phyloP scores from a whole-genome alignment of 805 yeast genomes.

The Ogataea parapolymorpha region DNA sequence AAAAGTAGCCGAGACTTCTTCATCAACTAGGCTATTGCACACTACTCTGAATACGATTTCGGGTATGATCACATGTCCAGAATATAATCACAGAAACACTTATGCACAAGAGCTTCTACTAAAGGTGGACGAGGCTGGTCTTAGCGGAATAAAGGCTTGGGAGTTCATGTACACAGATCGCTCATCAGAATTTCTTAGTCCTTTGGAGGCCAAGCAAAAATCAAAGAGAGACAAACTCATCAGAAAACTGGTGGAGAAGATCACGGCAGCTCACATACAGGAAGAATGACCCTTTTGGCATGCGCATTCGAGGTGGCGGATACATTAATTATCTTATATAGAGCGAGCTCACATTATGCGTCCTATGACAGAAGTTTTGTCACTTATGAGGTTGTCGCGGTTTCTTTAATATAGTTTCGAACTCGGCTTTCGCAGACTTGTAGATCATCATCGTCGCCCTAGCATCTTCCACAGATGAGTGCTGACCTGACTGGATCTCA shows the following conservation, averaged over 20 bases:
- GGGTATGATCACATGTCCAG: conserved; percentile 29
- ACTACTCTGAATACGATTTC: conserved; percentile 23
- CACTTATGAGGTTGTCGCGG: neutral
- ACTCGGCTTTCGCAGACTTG: conserved; percentile 56
- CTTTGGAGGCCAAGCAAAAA: conserved; percentile 3
- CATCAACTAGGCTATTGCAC: conserved; percentile 24
- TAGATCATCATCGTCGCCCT: conserved; percentile 82
- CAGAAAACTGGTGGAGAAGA: conserved; percentile 16
- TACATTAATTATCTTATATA: neutral
- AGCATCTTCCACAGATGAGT: conserved; percentile 90
- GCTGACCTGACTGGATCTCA: conserved; percentile 70
- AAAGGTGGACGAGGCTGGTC: conserved; percentile 21
- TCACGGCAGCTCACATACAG: conserved; percentile 21
- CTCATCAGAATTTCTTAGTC: no score
- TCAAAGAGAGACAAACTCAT: conserved; percentile 10
- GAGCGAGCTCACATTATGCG: neutral
- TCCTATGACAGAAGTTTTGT: neutral
- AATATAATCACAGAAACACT: conserved; percentile 26
- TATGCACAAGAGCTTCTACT: conserved; percentile 19
- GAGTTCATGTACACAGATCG: conserved; percentile 16
- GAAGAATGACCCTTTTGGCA: conserved; percentile 11
- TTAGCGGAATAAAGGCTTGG: conserved; percentile 24
- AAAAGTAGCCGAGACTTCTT: conserved; percentile 23
- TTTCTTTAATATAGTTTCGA: conserved; percentile 40
- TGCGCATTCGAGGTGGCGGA: no score